Percentiles rank a stretch among this genome's conserved stretches.
phyloP scores from a whole-genome alignment of 306 rosid genomes.

The Potentilla sterilis region DNA sequence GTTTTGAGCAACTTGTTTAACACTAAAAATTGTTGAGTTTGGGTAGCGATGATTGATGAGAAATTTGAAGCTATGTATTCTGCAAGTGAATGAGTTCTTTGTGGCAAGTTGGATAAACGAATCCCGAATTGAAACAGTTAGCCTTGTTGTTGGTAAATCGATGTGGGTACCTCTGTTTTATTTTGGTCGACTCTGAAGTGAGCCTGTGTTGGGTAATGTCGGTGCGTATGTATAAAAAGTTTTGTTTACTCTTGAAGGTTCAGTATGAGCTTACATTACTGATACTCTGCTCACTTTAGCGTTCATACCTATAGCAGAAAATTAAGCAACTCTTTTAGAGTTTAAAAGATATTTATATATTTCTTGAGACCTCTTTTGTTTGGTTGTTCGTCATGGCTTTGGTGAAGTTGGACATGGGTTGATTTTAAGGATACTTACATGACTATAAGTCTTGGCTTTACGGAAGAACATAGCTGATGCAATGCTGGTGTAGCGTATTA shows the following conservation, averaged over 20 bases:
- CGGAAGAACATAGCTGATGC: background rate
- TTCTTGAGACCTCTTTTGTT: background rate
- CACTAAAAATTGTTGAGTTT: background rate
- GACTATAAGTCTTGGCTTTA: background rate
- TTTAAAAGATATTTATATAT: background rate
- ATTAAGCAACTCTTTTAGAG: background rate
- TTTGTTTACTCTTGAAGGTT: background rate
- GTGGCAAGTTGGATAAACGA: background rate
- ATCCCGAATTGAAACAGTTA: background rate
- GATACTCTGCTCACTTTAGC: background rate
- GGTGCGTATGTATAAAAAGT: background rate
- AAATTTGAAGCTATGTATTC: background rate
- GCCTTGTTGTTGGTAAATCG: background rate
- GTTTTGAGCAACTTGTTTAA: background rate
- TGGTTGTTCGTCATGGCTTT: background rate
- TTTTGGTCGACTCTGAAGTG: background rate
- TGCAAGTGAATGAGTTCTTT: background rate
- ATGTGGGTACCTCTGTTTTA: background rate
- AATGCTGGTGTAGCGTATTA: background rate
- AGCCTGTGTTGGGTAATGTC: background rate
- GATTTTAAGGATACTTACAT: background rate
- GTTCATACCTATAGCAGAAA: background rate
- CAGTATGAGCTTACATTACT: background rate
- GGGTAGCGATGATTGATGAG: background rate
- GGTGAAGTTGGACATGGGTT: slow-evolving; percentile 3